phyloP scores from a whole-genome alignment of 371 early-diverging fungal species.

The Mucor velutinosus region DNA sequence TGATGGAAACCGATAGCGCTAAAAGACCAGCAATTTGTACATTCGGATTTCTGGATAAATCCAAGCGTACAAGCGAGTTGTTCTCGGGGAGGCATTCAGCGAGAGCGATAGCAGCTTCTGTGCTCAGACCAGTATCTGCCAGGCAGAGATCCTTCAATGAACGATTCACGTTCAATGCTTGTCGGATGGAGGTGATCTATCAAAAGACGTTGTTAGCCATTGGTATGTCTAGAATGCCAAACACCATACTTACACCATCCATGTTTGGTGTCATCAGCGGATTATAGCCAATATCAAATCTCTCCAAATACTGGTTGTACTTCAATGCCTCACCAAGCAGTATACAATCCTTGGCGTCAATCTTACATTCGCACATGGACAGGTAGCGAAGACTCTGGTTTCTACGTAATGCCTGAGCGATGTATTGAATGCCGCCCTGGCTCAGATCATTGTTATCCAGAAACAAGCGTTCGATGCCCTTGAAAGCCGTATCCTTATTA shows the following conservation, averaged over 20 bases:
- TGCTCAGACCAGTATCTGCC: slow-evolving; percentile 60
- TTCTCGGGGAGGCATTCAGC: slow-evolving; percentile 84
- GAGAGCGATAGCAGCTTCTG: slow-evolving; percentile 76
- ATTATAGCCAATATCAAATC: slow-evolving; percentile 51
- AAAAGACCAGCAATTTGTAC: slow-evolving; percentile 79
- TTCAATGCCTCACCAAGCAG: slow-evolving; percentile 68
- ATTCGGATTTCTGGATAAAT: slow-evolving; percentile 72
- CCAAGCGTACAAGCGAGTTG: slow-evolving; percentile 63
- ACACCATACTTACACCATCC: slow-evolving; percentile 48
- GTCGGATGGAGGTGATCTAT: slow-evolving; percentile 57
- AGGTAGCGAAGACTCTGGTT: slow-evolving; percentile 56
- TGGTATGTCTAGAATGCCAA: too few relatives aligned
- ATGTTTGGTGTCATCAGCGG: slow-evolving; percentile 33
- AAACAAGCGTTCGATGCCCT: slow-evolving; percentile 41
- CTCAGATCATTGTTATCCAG: slow-evolving; percentile 60
- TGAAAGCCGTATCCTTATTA: slow-evolving; percentile 12
- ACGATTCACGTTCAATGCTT: slow-evolving; percentile 67
- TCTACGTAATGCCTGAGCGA: slow-evolving; percentile 64
- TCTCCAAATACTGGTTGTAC: slow-evolving; percentile 49
- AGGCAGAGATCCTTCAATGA: slow-evolving; percentile 65
- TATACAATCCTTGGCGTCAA: slow-evolving; percentile 55
- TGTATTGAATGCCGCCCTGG: slow-evolving; percentile 63
- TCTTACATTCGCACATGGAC: slow-evolving; percentile 55
- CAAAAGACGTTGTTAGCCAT: neutral
- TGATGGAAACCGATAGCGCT: slow-evolving; percentile 75